Percentiles rank a stretch among this genome's conserved stretches.
Conservation (phyloP, 2,329 filamentous ascomycete genomes). For the Nothophoma quercina region DNA sequence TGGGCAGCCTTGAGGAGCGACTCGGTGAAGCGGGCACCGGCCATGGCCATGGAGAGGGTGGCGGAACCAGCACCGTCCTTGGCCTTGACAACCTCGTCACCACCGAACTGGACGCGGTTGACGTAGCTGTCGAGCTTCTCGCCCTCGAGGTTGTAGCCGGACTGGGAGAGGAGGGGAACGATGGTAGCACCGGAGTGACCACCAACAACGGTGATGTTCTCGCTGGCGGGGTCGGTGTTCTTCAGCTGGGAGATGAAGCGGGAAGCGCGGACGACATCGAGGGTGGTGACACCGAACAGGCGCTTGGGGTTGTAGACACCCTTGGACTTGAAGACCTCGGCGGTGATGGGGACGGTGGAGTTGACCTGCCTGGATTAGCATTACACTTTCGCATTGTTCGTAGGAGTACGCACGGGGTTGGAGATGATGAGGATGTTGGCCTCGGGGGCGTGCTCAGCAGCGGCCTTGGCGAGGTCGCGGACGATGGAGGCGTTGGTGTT, state of each 20-base stretch:
- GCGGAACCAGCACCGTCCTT: slow-evolving; percentile 98
- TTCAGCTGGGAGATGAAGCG: slow-evolving; percentile 98
- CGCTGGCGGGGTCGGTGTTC: slow-evolving; percentile 85
- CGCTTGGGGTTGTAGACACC: slow-evolving; percentile 99
- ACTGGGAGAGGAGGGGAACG: slow-evolving; percentile 96
- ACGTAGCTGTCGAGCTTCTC: slow-evolving; percentile 78
- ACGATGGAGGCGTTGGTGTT: slow-evolving; percentile 99
- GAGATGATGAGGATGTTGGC: slow-evolving; percentile 97
- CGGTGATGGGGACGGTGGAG: slow-evolving; percentile 97
- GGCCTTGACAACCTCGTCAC: slow-evolving; percentile 98
- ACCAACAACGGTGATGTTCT: slow-evolving; percentile 95
- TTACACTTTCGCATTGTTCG: rapidly evolving
- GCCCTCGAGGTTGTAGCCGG: slow-evolving; percentile 83
- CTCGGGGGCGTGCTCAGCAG: slow-evolving; percentile 84
- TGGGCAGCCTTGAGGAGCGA: slow-evolving; percentile 89
- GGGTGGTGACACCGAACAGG: slow-evolving; percentile 98
- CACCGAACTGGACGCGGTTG: slow-evolving; percentile 97
- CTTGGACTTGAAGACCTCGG: slow-evolving; percentile 93
- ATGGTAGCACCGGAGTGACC: slow-evolving; percentile 99
- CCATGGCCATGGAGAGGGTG: slow-evolving; percentile 98
- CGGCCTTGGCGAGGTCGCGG: slow-evolving; percentile 95
- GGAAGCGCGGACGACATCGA: slow-evolving; percentile 96
- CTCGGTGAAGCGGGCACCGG: slow-evolving; percentile 85
- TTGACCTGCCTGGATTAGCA: slow-evolving; percentile 69
- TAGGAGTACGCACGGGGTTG: slow-evolving; percentile 74